Percentiles rank a stretch among this genome's conserved stretches.
Conservation (phyloP, 352 stramenopile species). For the Phytophthora citricola region DNA sequence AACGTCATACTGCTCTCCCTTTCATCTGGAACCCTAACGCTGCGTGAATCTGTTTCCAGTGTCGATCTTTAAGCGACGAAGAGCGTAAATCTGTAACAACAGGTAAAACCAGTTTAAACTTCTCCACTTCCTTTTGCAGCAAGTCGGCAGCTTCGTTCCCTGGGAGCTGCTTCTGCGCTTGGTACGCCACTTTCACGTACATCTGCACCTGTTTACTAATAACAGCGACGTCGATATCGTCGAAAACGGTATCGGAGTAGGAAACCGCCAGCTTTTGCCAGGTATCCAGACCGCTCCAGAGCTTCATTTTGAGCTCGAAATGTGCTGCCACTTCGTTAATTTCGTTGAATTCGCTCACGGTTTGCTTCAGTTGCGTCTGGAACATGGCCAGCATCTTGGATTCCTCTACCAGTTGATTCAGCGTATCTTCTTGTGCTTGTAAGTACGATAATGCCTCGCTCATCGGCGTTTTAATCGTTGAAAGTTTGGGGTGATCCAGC, state of each 20-base stretch:
- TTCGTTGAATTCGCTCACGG: slow-evolving; percentile 89
- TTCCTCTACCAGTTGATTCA: slow-evolving; percentile 81
- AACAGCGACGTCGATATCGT: slow-evolving; percentile 86
- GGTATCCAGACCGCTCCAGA: slow-evolving; percentile 89
- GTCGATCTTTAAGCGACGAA: slow-evolving; percentile 71
- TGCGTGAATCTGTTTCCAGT: slow-evolving; percentile 78
- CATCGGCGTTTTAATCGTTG: slow-evolving; percentile 78
- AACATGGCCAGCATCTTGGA: slow-evolving; percentile 89
- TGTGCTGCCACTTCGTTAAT: slow-evolving; percentile 87
- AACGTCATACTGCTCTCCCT: slow-evolving; percentile 82
- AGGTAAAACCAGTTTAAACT: slow-evolving; percentile 89
- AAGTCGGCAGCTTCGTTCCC: slow-evolving; percentile 86
- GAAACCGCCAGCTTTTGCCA: slow-evolving; percentile 83
- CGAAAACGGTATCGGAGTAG: slow-evolving; percentile 86
- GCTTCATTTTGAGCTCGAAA: slow-evolving; percentile 91
- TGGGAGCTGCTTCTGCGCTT: slow-evolving; percentile 88
- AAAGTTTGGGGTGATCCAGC: slow-evolving; percentile 82
- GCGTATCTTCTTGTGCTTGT: slow-evolving; percentile 67
- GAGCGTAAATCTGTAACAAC: slow-evolving; percentile 79
- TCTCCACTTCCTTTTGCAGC: slow-evolving; percentile 88
- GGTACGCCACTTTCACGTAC: slow-evolving; percentile 89
- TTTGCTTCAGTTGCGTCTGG: slow-evolving; percentile 88
- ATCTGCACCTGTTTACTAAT: slow-evolving; percentile 92
- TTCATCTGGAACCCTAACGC: slow-evolving; percentile 92
- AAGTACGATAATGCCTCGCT: slow-evolving; percentile 80